phyloP scores from a whole-genome alignment of 106 monocot species.

The Apostasia ramifera region DNA sequence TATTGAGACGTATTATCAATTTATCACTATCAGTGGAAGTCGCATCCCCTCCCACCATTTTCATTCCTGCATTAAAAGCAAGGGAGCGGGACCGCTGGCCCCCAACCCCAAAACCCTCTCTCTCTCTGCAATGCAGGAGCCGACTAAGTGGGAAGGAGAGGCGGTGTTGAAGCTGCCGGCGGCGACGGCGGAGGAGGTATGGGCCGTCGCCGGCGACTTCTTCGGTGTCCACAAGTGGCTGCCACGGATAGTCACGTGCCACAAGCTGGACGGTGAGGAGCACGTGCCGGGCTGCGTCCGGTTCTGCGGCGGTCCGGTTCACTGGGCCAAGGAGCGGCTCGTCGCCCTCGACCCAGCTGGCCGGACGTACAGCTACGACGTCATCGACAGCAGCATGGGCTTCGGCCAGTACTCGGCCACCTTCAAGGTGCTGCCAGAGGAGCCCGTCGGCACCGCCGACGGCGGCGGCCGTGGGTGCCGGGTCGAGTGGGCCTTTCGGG shows the following conservation, averaged over 20 bases:
- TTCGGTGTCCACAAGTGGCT: slow-evolving; percentile 24
- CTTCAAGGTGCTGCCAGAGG: slow-evolving; percentile 10
- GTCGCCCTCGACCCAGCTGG: slow-evolving; percentile 3
- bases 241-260: slow-evolving; percentile 10
- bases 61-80: too few species aligned
- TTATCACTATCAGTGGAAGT: too few species aligned
- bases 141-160: slow-evolving; percentile 1
- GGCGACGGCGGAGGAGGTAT: slow-evolving; percentile 8
- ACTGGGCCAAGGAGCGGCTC: slow-evolving; percentile 31
- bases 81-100: too few species aligned
- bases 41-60: too few species aligned
- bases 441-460: neutral
- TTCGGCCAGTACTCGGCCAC: slow-evolving; percentile 13
- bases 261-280: slow-evolving; percentile 12
- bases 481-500: slow-evolving; percentile 23
- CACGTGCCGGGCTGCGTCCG: slow-evolving; percentile 18
- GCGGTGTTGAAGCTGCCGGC: neutral
- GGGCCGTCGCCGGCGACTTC: slow-evolving; percentile 27
- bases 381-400: slow-evolving; percentile 23
- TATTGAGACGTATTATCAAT: too few species aligned
- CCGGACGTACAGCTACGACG: slow-evolving; percentile 19
- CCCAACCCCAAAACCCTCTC: neutral
- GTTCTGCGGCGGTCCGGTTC: neutral
- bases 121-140: neutral
- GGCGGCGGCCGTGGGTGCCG: slow-evolving; percentile 4